Base-by-base conservation (phyloP, 371 early-diverging fungal species). In the Apophysomyces sp. region DNA sequence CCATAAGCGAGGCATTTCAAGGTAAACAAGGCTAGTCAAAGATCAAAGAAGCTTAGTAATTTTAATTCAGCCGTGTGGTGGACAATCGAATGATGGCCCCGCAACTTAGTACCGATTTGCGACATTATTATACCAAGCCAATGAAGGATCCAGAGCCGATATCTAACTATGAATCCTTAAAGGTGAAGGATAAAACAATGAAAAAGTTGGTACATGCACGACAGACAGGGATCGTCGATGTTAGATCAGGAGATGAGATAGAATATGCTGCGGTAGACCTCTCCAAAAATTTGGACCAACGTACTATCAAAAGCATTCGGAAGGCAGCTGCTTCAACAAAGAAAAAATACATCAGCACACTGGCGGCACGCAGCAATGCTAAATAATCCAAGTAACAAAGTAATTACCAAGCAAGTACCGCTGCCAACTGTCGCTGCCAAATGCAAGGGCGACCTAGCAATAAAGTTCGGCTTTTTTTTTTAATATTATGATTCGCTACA, bases 11-110 rank as follows among this genome's bases (percentile, higher is more conserved):
- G 71, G 68, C 49, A 68, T 77, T 15, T 58, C 74, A 18, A 71
- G 72, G 76, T 73, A 69, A 58, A 16, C 52, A 31, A 1, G 16
- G 30, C 4, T 6, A 8, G 8, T 16, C n/a, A 11, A 18, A 13
- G 26, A 12, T 40, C 29, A 15, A 13, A 24, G 16, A 15, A 27
- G 71, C 75, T 39, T 40, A 85, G 66, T 87, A 88, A 2, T 94
- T 90, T 66, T 78, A n/a, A 71, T 94, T 36, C 61, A 81, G 30
- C 81, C 87, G 1, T 65, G 61, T 29, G 8, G 56, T 56, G 32
- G 56, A 56, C 24, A 56, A 56, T 60, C 82, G 83, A 58, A 69
- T 73, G 15, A 83, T 77, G 61, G 61, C 58, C 15, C 66, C 76
- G 44, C 66, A 61, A 8, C 62, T 75, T 2, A 79, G 77, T 53